Percentiles rank a stretch among this genome's conserved stretches.
Conservation (phyloP, 2,329 filamentous ascomycete species). For the Cercospora sesami region DNA sequence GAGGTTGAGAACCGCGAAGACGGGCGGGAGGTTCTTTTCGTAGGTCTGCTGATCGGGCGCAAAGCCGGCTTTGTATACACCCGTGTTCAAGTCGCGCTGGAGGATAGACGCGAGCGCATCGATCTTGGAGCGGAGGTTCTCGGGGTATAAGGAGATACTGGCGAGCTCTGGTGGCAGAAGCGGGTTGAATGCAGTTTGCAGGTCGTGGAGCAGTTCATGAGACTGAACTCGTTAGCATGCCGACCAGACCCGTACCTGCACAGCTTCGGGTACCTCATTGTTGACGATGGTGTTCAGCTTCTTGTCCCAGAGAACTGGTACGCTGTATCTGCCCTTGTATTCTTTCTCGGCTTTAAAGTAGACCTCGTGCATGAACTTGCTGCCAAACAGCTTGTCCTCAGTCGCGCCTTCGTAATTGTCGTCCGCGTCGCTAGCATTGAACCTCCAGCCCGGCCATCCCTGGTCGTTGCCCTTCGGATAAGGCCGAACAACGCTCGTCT, state of each 20-base stretch:
- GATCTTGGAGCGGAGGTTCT: slow-evolving; percentile 50
- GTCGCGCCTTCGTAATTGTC: slow-evolving; percentile 56
- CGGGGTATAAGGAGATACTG: slow-evolving; percentile 56
- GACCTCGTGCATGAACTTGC: slow-evolving; percentile 60
- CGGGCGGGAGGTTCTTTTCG: slow-evolving; percentile 53
- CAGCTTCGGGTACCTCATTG: slow-evolving; percentile 50
- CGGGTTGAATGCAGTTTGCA: slow-evolving; percentile 58
- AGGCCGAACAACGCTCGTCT: slow-evolving; percentile 60
- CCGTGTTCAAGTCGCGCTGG: slow-evolving; percentile 57
- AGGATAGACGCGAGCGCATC: slow-evolving; percentile 57
- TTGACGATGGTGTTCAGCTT: slow-evolving; percentile 58
- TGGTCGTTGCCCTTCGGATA: slow-evolving; percentile 66
- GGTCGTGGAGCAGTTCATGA: slow-evolving; percentile 58
- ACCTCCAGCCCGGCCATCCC: slow-evolving; percentile 65
- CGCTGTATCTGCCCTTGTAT: slow-evolving; percentile 62
- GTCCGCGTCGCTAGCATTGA: slow-evolving; percentile 45
- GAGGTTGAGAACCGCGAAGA: slow-evolving; percentile 62
- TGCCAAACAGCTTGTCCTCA: slow-evolving; percentile 59
- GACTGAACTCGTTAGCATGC: slow-evolving; percentile 35
- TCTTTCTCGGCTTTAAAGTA: slow-evolving; percentile 62
- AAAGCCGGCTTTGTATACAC: slow-evolving; percentile 63
- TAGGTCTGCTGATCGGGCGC: slow-evolving; percentile 57
- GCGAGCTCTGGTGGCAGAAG: slow-evolving; percentile 48
- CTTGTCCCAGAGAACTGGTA: slow-evolving; percentile 64
- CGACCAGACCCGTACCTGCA: background rate